A percentile compares a stretch with the other conserved stretches of the same genome.
Conservation (phyloP, 257 asterid genomes). For the Voacanga thouarsii region DNA sequence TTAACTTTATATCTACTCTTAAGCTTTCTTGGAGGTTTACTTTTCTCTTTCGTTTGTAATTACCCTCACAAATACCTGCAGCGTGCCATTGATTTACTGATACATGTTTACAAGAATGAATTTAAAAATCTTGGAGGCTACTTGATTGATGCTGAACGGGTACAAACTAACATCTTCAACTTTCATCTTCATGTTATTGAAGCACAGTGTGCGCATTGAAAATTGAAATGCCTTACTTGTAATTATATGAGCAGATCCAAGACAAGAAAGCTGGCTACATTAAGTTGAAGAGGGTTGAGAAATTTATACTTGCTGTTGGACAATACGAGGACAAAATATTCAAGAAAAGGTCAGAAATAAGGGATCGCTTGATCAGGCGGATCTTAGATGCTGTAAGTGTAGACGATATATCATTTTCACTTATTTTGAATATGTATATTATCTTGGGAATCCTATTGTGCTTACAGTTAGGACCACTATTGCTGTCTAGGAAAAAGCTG, state of each 20-base stretch:
- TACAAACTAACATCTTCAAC: background rate
- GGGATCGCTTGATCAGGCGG: slow-evolving; percentile 30
- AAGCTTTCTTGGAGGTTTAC: background rate
- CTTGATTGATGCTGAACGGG: slow-evolving; percentile 50
- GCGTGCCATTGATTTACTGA: slow-evolving; percentile 52
- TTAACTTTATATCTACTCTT: background rate
- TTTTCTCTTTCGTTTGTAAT: background rate
- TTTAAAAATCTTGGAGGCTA: slow-evolving; percentile 56
- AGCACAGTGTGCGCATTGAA: background rate
- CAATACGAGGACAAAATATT: slow-evolving; percentile 55
- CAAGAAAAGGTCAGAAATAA: slow-evolving; percentile 36
- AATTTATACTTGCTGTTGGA: slow-evolving; percentile 45
- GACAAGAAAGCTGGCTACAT: slow-evolving; percentile 33
- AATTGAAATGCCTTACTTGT: background rate
- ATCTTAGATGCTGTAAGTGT: slow-evolving; percentile 35
- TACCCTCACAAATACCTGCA: slow-evolving; percentile 12
- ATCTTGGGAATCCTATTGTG: background rate
- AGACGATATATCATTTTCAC: background rate
- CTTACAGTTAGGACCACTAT: background rate
- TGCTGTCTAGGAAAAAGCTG: background rate
- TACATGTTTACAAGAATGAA: slow-evolving; percentile 52
- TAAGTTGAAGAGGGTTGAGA: slow-evolving; percentile 45
- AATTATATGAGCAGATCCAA: slow-evolving; percentile 27
- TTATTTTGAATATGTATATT: background rate
- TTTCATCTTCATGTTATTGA: background rate